Base-by-base conservation (phyloP, 306 rosid genomes). In the Pterocarpus santalinus region DNA sequence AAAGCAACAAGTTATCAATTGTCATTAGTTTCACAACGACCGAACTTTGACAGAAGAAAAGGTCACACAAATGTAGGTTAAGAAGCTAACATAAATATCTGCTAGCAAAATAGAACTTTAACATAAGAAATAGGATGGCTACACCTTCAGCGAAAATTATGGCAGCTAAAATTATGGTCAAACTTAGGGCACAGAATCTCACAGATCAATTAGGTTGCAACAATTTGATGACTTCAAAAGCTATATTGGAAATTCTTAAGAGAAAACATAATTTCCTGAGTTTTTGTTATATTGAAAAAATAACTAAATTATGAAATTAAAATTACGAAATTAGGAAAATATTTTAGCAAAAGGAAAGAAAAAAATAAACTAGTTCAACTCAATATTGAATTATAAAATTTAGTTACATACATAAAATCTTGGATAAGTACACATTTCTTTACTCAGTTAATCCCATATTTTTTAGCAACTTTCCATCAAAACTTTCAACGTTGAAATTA, bases 121-220 rank as follows among this genome's bases (percentile, higher is more conserved):
- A 10, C 32, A 8, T 15, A 5, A 62, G 7, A 66, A 43, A 58
- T 33, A 32, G 47, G 7, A n/a, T 39, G 34, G 57, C 33, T 38
- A 32, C 68, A 63, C 43, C 51, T 76, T 82, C 63, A 36, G 34
- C 69, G 33, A 62, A 53, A 71, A 61, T 52, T 13, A 36, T 7
- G 55, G 13, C 63, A 36, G 34, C 69, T 17, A 62, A 53, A 71
- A 61, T 52, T 13, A 36, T 7, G 55, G 13, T 63, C 46, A 22
- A 39, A 61, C 15, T 15, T 39, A 4, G 34, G 49, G 58, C 34
- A 32, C 53, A 70, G 61, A 70, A 63, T 73, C 5, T 67, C 2
- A 39, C 35, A 63, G 32, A 63, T 82, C 14, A 61, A 69, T 70
- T 41, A 63, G 36, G 69, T 17, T 32, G 73, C 67, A 70, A 53